Evolutionary conservation across 2,329 filamentous ascomycete genomes (phyloP).

Genomic region (Drechmeria coniospora): DNA sequence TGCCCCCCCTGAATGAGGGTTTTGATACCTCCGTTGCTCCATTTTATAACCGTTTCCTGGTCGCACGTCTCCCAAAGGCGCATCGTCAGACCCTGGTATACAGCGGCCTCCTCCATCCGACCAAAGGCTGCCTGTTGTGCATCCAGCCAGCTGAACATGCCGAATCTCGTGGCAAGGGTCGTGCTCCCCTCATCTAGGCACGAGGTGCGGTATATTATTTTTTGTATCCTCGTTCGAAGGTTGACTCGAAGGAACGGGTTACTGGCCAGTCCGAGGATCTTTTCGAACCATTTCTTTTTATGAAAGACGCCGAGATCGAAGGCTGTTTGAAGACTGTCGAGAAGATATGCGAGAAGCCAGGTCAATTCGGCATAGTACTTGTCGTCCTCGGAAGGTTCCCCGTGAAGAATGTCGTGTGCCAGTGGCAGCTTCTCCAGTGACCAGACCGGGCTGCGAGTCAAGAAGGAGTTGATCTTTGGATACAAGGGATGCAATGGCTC

Average conservation of each 20-base stretch:
- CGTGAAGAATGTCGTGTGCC: slow-evolving; percentile 44
- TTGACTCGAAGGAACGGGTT: slow-evolving; percentile 47
- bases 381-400: slow-evolving; percentile 57
- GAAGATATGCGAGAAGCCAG: slow-evolving; percentile 59
- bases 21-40: slow-evolving; percentile 42
- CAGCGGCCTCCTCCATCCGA: slow-evolving; percentile 25
- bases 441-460: slow-evolving; percentile 68
- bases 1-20: slow-evolving; percentile 13
- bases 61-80: slow-evolving; percentile 52
- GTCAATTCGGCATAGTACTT: slow-evolving; percentile 55
- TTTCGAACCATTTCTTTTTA: slow-evolving; percentile 55
- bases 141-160: slow-evolving; percentile 60
- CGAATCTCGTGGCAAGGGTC: slow-evolving; percentile 65
- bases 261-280: slow-evolving; percentile 52
- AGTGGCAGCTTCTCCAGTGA: slow-evolving; percentile 56
- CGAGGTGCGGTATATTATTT: slow-evolving; percentile 51
- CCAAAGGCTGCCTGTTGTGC: slow-evolving; percentile 35
- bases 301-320: slow-evolving; percentile 46
- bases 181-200: slow-evolving; percentile 58
- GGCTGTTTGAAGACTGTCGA: slow-evolving; percentile 47
- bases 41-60: slow-evolving; percentile 44
- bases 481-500: slow-evolving; percentile 75
- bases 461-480: slow-evolving; percentile 69
- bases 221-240: slow-evolving; percentile 42
- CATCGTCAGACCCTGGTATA: slow-evolving; percentile 38